Evolutionary conservation across 1,284 basidiomycete species (phyloP), one percentile per base, ranked within the genome.

Genomic region (Fomitiporia mediterranea): DNA sequence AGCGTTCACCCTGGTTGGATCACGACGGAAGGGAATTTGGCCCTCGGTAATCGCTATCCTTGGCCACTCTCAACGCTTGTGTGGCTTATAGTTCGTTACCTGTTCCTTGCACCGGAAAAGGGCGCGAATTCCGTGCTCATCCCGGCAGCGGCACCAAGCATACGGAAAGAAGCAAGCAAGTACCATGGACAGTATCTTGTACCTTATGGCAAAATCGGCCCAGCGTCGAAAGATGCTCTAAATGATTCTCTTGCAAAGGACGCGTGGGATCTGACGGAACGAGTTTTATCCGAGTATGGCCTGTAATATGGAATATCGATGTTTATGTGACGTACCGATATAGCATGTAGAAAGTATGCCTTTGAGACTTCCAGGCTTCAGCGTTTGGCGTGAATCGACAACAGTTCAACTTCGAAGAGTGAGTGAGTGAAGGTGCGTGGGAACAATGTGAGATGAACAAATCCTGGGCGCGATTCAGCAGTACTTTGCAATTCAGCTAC

Each of bases 161-260:
- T 40, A 8, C 13, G 4, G 9, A 13, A 19, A 21, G 51, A 63
- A 7, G 30, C 58, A 6, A 52, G 58, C 7, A 55, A 57, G 23
- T 65, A 54, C 43, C 61, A 58, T 37, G 64, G 62, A 27, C 44
- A 53, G 44, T 65, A 63, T 44, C 25, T 65, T 15, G 51, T 61
- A 6, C 64, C 64, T 27, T 57, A 52, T 17, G 64, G 62, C 5
- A 47, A 39, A 17, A 46, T 63, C 8, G 62, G 55, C 21, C 53
- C 59, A 42, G 42, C 56, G 30, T 58, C 57, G 39, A 39, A 60
- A 44, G 53, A 60, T 13, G 64, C 58, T 17, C 47, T 28, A 34
- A 52, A 56, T 23, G 57, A 54, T 39, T 59, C 53, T 11, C 49
- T 62, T 30, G 59, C 48, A 23, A 51, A 53, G 37, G 59, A 63